Base-by-base conservation (phyloP, 2,329 filamentous ascomycete species). In the Claviceps capensis region DNA sequence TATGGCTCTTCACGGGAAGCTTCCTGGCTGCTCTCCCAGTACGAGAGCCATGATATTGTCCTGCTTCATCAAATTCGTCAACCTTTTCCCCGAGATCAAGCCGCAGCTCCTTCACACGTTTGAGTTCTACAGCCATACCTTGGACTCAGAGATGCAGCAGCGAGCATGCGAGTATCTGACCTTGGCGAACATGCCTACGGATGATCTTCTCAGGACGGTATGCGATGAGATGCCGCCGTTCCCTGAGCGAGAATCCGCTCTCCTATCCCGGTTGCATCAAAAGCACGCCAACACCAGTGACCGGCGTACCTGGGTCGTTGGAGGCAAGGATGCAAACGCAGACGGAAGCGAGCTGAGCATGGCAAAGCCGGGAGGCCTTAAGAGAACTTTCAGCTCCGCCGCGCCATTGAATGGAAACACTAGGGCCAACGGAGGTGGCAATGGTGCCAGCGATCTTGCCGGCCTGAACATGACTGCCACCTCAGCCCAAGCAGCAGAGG, bases 191-290 rank as follows among this genome's bases (percentile, higher is more conserved):
- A 77, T 94, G 65, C 86, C 88, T 0, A 88, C 88, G 0, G 93
- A 98, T 61, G 90, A 97, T 58, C 77, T 98, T 6, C 75, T 98
- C 13, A 82, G 93, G 49, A 97, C 93, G 0, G 83, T 98, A 5
- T 95, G 90, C 66, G 93, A 98, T 60, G 93, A 98, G 67, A 98
- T 98, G 94, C 93, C 93, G 2, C 90, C 93, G 0, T 98, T 97
- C 70, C 94, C 93, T 0, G 90, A 98, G 67, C 78, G 94, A 54
- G 84, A 95, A 53, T 97, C 93, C 5, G 91, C 93, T 1, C 74
- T 98, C 30, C 75, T 98, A 11, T 96, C 91, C 41, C 80, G 93
- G 53, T 76, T 98, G 48, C 91, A 98, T 68, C 89, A 95, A 68
- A 97, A 95, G 71, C 89, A 94, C 62, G 86, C 86, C 47, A 87